Percentiles rank a stretch among this genome's conserved stretches.
Evolutionary conservation across 2,329 filamentous ascomycete species (phyloP).

Genomic region (Dendrostoma leiphaemia): DNA sequence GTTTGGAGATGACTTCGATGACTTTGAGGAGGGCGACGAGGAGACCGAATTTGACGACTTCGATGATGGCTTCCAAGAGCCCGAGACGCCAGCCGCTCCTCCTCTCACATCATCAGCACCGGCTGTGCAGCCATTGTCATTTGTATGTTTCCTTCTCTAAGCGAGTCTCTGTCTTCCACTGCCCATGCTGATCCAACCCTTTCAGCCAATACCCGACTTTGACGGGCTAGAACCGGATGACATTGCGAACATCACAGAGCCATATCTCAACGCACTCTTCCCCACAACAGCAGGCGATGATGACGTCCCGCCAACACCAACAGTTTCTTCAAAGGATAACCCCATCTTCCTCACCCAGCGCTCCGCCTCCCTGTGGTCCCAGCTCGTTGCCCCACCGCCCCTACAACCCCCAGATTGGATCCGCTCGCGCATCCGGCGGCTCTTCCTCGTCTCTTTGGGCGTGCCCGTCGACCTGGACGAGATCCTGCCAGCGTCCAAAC

Average conservation of each 20-base stretch:
- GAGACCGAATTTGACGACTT: constrained; percentile 67
- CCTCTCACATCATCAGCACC: constrained; percentile 23
- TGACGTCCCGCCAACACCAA: constrained; percentile 49
- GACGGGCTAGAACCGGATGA: constrained; percentile 60
- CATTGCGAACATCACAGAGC: constrained; percentile 58
- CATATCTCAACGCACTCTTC: constrained; percentile 67
- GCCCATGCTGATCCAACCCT: constrained; percentile 14
- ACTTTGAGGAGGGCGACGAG: constrained; percentile 58
- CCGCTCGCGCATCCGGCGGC: constrained; percentile 85
- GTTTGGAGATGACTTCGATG: constrained; percentile 61
- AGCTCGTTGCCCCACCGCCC: constrained; percentile 90
- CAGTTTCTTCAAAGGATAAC: constrained; percentile 51
- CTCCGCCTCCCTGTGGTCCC: constrained; percentile 90
- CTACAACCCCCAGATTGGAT: constrained; percentile 98
- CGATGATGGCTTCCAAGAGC: constrained; percentile 67
- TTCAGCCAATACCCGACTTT: constrained; percentile 66
- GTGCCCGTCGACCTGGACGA: constrained; percentile 97
- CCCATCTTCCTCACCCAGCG: constrained; percentile 80
- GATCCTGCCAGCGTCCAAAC: constrained; percentile 93
- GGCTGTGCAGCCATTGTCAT: constrained; percentile 25
- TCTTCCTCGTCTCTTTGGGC: constrained; percentile 93
- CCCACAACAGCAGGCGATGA: constrained; percentile 49
- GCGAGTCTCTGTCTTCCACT: neutral
- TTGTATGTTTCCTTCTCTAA: constrained; percentile 23
- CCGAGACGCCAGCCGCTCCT: constrained; percentile 48